A percentile compares a stretch with the other conserved stretches of the same genome.
Conservation (phyloP, 768 basidiomycete genomes). For the Leccinum incarnatum region DNA sequence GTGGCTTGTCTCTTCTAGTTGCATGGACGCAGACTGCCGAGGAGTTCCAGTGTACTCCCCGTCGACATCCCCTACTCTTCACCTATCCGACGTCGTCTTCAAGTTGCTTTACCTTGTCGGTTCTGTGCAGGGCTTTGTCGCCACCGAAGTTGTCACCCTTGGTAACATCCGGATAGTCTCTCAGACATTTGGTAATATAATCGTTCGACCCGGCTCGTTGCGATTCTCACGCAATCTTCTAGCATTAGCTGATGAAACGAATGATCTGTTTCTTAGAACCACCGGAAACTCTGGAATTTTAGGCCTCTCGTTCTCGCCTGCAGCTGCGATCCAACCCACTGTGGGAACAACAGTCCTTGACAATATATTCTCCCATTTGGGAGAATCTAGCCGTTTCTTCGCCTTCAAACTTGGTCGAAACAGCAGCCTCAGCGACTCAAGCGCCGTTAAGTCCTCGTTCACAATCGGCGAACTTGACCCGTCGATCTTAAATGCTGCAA, state of each 20-base stretch:
- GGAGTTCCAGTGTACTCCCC: constrained; percentile 41
- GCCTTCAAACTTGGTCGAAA: constrained; percentile 47
- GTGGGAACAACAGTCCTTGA: constrained; percentile 45
- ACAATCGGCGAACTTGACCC: constrained; percentile 51
- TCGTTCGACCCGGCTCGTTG: neutral
- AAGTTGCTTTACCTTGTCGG: constrained; percentile 51
- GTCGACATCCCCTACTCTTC: constrained; percentile 31
- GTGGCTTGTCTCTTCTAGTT: constrained; percentile 54
- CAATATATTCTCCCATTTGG: constrained; percentile 45
- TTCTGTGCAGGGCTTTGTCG: constrained; percentile 51
- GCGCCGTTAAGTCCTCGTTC: constrained; percentile 40
- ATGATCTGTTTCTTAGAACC: constrained; percentile 40
- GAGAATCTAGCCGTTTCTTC: constrained; percentile 44
- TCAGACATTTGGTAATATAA: constrained; percentile 46
- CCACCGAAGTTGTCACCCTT: constrained; percentile 44
- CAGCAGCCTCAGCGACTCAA: constrained; percentile 15
- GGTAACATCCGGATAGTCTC: constrained; percentile 44
- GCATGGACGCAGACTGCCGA: constrained; percentile 43
- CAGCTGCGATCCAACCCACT: constrained; percentile 44
- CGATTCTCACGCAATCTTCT: constrained; percentile 1
- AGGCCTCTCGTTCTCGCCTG: constrained; percentile 50
- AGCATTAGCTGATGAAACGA: constrained; percentile 47
- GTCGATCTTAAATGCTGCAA: constrained; percentile 16
- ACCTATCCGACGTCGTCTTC: constrained; percentile 37
- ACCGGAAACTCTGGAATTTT: constrained; percentile 55